Evolutionary conservation across 2,329 filamentous ascomycete genomes (phyloP).

Genomic region (Xylaria sp.): DNA sequence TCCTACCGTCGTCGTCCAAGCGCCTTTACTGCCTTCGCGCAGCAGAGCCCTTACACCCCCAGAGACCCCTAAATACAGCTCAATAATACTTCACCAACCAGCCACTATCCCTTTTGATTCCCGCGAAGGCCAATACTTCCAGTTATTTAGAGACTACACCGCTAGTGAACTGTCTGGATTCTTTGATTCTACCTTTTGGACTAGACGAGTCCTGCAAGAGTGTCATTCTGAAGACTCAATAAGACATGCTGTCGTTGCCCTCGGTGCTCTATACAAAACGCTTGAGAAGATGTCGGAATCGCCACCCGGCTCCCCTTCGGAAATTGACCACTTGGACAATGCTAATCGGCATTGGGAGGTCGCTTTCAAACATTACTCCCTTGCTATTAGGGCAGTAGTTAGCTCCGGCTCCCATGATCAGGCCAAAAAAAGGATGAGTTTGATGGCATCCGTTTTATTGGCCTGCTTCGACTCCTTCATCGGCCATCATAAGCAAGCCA

Average conservation of each 20-base stretch:
- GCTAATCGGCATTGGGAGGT: constrained; percentile 67
- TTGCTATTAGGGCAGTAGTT: constrained; percentile 64
- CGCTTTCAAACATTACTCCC: constrained; percentile 69
- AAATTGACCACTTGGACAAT: constrained; percentile 51
- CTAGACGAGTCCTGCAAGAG: constrained; percentile 69
- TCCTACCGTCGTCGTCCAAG: constrained; percentile 12
- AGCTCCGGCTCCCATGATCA: constrained; percentile 57
- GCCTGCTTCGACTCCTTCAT: constrained; percentile 77
- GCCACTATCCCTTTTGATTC: constrained; percentile 61
- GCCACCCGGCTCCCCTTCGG: constrained; percentile 59
- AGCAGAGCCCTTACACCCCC: constrained; percentile 49
- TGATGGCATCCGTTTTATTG: constrained; percentile 74
- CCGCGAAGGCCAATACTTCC: constrained; percentile 69
- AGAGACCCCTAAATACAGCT: constrained; percentile 48
- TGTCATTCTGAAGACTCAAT: constrained; percentile 71
- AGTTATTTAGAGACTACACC: constrained; percentile 70
- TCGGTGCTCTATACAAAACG: constrained; percentile 75
- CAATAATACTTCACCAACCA: constrained; percentile 56
- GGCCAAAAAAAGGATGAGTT: constrained; percentile 61
- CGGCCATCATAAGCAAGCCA: constrained; percentile 71
- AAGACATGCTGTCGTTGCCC: constrained; percentile 72
- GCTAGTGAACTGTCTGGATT: constrained; percentile 73
- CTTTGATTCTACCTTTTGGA: constrained; percentile 75
- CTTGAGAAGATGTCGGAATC: constrained; percentile 67
- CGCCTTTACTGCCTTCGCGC: neutral